phyloP scores from a whole-genome alignment of 805 yeast genomes.

The Cyberlindnera suaveolens region DNA sequence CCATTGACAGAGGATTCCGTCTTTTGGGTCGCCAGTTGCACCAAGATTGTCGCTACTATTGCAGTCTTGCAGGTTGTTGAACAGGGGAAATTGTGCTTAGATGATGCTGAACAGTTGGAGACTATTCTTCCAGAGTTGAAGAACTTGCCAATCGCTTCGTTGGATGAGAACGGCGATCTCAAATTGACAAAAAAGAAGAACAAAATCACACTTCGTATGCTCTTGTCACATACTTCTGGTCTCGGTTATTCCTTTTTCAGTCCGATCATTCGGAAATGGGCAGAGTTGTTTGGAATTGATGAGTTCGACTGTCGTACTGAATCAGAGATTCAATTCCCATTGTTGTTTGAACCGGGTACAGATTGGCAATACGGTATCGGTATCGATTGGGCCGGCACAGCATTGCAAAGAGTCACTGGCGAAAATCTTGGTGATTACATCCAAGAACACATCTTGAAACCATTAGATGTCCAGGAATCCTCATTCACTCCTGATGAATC shows the following conservation, averaged over 20 bases:
- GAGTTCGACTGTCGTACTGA: conserved; percentile 11
- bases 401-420: conserved; percentile 27
- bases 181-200: conserved; percentile 21
- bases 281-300: conserved; percentile 10
- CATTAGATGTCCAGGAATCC: conserved; percentile 24
- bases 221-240: conserved; percentile 34
- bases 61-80: conserved; percentile 30
- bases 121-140: conserved; percentile 26
- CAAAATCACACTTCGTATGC: conserved; percentile 29
- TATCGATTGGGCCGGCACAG: conserved; percentile 33
- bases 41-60: conserved; percentile 27
- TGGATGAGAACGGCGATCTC: conserved; percentile 21
- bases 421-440: conserved; percentile 24
- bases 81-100: conserved; percentile 25
- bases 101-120: conserved; percentile 27
- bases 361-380: conserved; percentile 30
- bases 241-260: conserved; percentile 30
- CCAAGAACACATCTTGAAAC: conserved; percentile 24
- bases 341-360: conserved; percentile 32
- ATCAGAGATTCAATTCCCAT: conserved; percentile 19
- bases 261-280: conserved; percentile 20
- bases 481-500: conserved; percentile 22
- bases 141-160: conserved; percentile 19
- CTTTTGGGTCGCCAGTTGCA: conserved; percentile 28
- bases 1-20: conserved; percentile 20